Evolutionary conservation across 78 protist species (phyloP).

Genomic region (Dictyostelium purpureum): DNA sequence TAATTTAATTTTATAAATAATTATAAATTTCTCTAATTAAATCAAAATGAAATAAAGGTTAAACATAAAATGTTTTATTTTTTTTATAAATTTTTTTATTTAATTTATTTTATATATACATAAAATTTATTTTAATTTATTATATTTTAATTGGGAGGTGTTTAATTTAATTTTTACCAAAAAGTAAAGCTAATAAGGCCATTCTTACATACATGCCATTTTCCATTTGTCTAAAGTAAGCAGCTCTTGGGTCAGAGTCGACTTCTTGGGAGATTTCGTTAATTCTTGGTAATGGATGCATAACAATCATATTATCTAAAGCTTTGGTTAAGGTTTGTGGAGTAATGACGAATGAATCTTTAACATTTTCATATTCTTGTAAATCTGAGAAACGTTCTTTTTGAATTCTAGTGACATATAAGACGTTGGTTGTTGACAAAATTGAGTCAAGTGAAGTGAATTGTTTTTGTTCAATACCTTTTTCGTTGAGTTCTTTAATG

Average conservation of each 20-base stretch:
- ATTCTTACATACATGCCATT: conserved; percentile 96
- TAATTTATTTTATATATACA: too few species aligned
- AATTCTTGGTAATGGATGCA: conserved; percentile 97
- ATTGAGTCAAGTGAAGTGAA: conserved; percentile 25
- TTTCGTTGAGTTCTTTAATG: conserved; percentile 20
- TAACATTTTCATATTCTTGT: conserved; percentile 76
- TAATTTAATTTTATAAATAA: too few species aligned
- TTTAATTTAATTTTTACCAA: conserved; percentile 33
- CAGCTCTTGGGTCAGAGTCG: conserved; percentile 94
- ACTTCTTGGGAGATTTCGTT: conserved; percentile 89
- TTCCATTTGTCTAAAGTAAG: conserved; percentile 95
- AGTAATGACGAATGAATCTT: conserved; percentile 54
- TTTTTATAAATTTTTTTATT: too few species aligned
- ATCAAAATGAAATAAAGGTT: too few species aligned
- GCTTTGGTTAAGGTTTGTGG: conserved; percentile 83
- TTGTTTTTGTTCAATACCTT: conserved; percentile 51
- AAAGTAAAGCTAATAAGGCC: conserved; percentile 88
- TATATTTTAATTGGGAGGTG: too few species aligned
- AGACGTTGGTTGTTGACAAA: conserved; percentile 88
- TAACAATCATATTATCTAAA: conserved; percentile 86
- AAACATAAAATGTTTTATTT: too few species aligned
- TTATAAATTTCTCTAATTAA: too few species aligned
- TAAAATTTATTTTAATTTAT: too few species aligned
- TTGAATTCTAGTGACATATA: conserved; percentile 95
- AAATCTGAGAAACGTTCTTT: conserved; percentile 89